Evolutionary conservation across 805 yeast genomes (phyloP), one percentile per base, ranked within the genome.

Genomic region (Candida rishiriensis): DNA sequence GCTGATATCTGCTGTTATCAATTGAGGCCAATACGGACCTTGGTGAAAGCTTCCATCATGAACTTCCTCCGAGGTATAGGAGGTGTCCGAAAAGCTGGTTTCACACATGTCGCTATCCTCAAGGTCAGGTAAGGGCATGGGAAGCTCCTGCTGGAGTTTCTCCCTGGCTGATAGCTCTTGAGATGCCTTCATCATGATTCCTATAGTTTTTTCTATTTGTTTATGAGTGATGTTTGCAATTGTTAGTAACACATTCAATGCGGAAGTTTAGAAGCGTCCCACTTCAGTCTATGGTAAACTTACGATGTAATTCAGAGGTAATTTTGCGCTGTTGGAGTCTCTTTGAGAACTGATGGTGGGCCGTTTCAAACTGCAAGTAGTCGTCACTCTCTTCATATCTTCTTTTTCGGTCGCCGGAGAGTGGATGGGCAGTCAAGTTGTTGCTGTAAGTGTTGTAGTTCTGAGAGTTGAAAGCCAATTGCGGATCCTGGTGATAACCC

Each of bases 151-250:
- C 26, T 21, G 26, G 26, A 21, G 26, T 21, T 7, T 21, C 30
- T 49, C 53, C 10, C 48, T 42, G 3, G 35, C 16, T 3, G 36
- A 17, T 39, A 54, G 38, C 35, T 52, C 55, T 28, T 45, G 45
- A 2, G 63, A 47, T 3, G 66, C 64, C 18, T 45, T 38, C 66
- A 63, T 61, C 64, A 63, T 55, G 39, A 63, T 15, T 2, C 43
- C 34, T 2, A 62, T 47, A 1, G 67, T 63, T 28, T 46, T 44
- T 28, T 53, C 60, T 57, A 21, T 21, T 21, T 5, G 26, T 21
- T n/a, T 4, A 21, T 21, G 7, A 7, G 26, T 21, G 26, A 7
- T 5, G 4, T 21, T 21, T 21, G 26, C 4, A 21, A 21, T 5
- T 21, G 26, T 21, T 21, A 35, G 38, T 16, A 18, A 16, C 14